These are phyloP conservation scores for Colletotrichum godetiae DNA, from an alignment of 2,329 filamentous ascomycete genomes.

Conservation along the genomic window DNA sequence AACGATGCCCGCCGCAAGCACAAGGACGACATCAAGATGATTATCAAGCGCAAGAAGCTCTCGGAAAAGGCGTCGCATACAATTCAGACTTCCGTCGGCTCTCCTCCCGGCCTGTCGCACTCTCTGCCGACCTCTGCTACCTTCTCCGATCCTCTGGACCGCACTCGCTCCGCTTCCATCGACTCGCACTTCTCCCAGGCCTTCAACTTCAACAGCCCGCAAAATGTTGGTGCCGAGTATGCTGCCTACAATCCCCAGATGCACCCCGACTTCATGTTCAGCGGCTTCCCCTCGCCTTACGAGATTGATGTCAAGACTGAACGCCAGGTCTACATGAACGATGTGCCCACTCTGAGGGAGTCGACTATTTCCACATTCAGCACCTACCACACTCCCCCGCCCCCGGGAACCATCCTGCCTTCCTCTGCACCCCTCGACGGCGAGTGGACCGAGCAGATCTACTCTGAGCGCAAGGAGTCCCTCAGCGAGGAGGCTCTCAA, in stretches of 20 bases:
- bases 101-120: conserved; percentile 83
- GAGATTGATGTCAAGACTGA: conserved; percentile 98
- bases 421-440: conserved; percentile 68
- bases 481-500: conserved; percentile 74
- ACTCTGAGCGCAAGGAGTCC: conserved; percentile 75
- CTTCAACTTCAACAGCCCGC: conserved; percentile 78
- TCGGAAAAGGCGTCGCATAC: conserved; percentile 80
- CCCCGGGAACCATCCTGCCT: conserved; percentile 74
- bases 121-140: conserved; percentile 85
- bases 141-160: conserved; percentile 79
- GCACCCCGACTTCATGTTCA: conserved; percentile 70
- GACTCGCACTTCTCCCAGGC: conserved; percentile 81
- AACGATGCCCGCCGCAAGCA: conserved; percentile 85
- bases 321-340: conserved; percentile 91
- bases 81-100: conserved; percentile 68
- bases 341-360: conserved; percentile 85
- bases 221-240: conserved; percentile 62
- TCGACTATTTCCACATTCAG: conserved; percentile 93
- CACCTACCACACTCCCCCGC: conserved; percentile 85
- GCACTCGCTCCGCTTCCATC: conserved; percentile 80
- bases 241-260: conserved; percentile 73
- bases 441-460: conserved; percentile 79
- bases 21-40: conserved; percentile 96
- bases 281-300: conserved; percentile 76
- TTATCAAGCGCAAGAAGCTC: conserved; percentile 97